Evolutionary conservation across 495 filamentous ascomycete species (phyloP).

Genomic region (Lophiotrema nucula): DNA sequence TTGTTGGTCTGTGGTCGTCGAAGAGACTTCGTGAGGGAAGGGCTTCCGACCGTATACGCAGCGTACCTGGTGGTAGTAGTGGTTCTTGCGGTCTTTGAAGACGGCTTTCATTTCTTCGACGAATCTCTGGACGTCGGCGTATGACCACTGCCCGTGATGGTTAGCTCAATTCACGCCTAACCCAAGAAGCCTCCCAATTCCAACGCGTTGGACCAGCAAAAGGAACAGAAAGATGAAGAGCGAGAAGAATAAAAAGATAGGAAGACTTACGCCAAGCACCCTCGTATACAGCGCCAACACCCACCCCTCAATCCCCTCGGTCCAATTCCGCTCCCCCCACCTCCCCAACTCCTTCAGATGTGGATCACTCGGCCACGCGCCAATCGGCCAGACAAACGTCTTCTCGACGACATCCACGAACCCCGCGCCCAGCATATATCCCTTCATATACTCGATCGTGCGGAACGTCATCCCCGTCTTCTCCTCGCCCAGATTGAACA

Average conservation of each 20-base stretch:
- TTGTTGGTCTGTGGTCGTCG: too few species aligned
- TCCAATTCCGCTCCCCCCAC: conserved; percentile 31
- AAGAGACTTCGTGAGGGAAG: too few species aligned
- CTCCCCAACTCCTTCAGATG: conserved; percentile 29
- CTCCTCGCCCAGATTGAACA: conserved; percentile 13
- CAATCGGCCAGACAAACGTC: conserved; percentile 31
- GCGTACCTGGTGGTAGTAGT: conserved; percentile 32
- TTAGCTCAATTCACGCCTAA: too few species aligned
- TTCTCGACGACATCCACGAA: conserved; percentile 28
- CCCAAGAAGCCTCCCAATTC: too few species aligned
- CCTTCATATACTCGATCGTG: conserved; percentile 13
- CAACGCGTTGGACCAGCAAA: too few species aligned
- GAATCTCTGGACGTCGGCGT: conserved; percentile 26
- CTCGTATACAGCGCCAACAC: conserved; percentile 27
- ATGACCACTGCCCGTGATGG: conserved; percentile 35
- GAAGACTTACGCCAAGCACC: conserved; percentile 24
- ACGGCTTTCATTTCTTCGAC: conserved; percentile 17
- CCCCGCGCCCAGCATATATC: conserved; percentile 13
- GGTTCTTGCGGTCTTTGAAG: conserved; percentile 29
- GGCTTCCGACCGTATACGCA: conserved; percentile 33
- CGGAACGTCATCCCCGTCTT: conserved; percentile 27
- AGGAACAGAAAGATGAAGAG: conserved; percentile 1
- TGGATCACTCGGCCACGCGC: conserved; percentile 28
- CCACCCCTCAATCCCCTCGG: conserved; percentile 29
- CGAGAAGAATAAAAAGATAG: neutral